Conservation (phyloP, 192 early-diverging fungal species). For the Backusella morwellensis region DNA sequence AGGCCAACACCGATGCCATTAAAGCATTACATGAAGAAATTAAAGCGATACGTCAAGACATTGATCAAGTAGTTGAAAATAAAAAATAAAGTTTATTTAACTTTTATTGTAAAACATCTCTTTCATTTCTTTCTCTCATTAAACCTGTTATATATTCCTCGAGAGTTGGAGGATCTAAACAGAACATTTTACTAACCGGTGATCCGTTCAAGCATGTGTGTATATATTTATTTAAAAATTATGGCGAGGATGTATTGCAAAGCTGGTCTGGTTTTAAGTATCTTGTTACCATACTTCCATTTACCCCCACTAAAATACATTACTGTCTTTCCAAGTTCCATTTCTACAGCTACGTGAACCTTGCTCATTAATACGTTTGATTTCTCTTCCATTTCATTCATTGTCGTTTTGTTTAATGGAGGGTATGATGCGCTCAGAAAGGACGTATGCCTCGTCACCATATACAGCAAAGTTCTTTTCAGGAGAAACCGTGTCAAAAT, state of each 20-base stretch:
- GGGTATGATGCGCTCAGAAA: background rate
- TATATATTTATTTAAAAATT: background rate
- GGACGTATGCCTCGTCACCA: slow-evolving; percentile 4
- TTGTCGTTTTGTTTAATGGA: background rate
- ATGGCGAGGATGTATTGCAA: background rate
- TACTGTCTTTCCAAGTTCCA: background rate
- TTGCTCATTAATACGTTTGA: background rate
- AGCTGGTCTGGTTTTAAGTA: background rate
- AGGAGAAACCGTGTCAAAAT: background rate
- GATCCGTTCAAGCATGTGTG: background rate
- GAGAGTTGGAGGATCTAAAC: background rate
- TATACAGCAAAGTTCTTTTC: background rate
- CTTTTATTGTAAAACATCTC: background rate
- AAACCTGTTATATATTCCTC: background rate
- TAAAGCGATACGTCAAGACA: background rate
- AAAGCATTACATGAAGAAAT: background rate
- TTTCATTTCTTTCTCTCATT: background rate
- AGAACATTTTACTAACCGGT: background rate
- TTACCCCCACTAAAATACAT: background rate
- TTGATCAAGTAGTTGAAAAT: background rate
- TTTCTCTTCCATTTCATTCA: background rate
- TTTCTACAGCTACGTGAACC: background rate
- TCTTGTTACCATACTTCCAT: background rate
- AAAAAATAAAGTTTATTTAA: background rate
- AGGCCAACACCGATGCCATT: background rate